These are phyloP conservation scores for Liriodendron chinense DNA, from an alignment of 164 flowering plant species.

Conservation along the genomic window DNA sequence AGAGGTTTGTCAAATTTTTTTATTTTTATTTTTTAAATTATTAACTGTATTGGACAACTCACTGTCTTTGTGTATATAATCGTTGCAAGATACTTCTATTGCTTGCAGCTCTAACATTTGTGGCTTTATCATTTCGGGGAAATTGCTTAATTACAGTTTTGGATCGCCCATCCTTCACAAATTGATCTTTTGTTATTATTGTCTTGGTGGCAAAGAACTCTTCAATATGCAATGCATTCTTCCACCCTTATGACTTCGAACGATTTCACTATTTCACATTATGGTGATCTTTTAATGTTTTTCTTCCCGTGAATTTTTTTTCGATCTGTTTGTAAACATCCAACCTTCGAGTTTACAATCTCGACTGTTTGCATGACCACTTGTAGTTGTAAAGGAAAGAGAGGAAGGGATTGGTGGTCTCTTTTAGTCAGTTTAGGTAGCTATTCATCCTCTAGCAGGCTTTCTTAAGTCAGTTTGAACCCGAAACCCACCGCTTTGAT, in stretches of 20 bases:
- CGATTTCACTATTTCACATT: neutral
- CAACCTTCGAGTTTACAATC: too few species aligned
- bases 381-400: neutral
- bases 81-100: too few species aligned
- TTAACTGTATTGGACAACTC: neutral
- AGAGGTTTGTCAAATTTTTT: conserved; percentile 71
- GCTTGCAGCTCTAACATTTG: too few species aligned
- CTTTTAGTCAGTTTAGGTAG: neutral
- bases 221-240: neutral
- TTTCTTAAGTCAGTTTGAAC: neutral
- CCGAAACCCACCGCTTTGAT: neutral
- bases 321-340: neutral
- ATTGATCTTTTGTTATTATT: too few species aligned
- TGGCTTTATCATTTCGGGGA: too few species aligned
- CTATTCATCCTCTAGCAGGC: neutral
- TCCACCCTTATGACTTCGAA: neutral
- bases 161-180: too few species aligned
- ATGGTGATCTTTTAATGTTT: neutral
- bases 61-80: neutral
- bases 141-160: too few species aligned
- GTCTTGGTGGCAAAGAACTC: neutral
- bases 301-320: neutral
- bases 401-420: neutral
- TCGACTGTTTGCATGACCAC: neutral
- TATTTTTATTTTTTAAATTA: neutral